Conservation (phyloP, 257 asterid genomes). For the Scutellaria baicalensis region DNA sequence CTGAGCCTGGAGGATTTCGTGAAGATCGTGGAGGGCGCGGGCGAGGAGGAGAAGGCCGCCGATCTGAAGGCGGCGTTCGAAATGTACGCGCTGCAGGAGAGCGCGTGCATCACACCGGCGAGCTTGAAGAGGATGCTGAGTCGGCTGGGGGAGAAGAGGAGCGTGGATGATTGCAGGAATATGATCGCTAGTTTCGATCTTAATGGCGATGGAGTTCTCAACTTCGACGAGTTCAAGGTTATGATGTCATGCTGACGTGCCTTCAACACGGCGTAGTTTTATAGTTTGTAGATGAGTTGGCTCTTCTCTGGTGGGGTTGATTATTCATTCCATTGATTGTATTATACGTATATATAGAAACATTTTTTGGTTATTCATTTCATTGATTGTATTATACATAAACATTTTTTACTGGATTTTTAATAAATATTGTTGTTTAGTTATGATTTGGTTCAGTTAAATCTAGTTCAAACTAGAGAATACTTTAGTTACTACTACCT, state of each 20-base stretch:
- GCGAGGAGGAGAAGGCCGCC: conserved; percentile 40
- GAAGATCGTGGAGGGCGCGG: conserved; percentile 39
- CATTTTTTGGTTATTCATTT: background rate
- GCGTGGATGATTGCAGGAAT: conserved; percentile 34
- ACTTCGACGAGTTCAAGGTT: conserved; percentile 52
- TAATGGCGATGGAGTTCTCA: conserved; percentile 56
- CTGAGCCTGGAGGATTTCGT: conserved; percentile 54
- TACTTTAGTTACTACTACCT: no score
- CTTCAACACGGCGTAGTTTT: background rate
- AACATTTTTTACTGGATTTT: background rate
- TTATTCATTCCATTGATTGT: no score
- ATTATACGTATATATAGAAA: background rate
- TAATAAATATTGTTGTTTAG: background rate
- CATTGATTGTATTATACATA: background rate
- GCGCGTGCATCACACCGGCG: conserved; percentile 47
- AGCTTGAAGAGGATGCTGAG: conserved; percentile 56
- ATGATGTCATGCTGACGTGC: conserved; percentile 40
- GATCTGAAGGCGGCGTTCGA: conserved; percentile 52
- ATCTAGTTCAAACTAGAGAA: no score
- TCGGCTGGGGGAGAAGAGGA: conserved; percentile 43
- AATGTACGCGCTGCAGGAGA: conserved; percentile 50
- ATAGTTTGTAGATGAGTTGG: background rate
- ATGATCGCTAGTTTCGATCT: conserved; percentile 59
- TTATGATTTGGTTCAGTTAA: no score
- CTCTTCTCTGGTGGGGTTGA: background rate